Base-by-base conservation (phyloP, 768 basidiomycete genomes). In the Agaricus subrufescens region DNA sequence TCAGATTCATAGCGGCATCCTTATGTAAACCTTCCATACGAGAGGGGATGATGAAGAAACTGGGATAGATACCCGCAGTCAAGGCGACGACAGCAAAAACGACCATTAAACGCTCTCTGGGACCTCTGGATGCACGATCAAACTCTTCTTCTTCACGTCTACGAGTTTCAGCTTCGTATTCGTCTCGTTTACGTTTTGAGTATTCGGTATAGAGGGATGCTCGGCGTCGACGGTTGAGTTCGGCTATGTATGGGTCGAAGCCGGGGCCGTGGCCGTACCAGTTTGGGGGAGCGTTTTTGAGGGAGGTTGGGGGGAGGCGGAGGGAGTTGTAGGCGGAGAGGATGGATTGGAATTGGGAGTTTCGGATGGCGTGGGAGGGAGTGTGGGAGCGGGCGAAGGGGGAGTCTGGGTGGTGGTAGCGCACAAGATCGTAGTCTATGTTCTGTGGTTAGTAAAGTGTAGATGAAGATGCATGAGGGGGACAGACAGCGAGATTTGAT, bases 381-480 rank as follows among this genome's bases (percentile, higher is more conserved):
- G 40, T 42, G n/a, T 42, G 40, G 2, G 40, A 9, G 19, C 40
- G 40, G 12, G 40, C 40, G 8, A 42, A 19, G 6, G 40, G 69
- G 1, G 83, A 81, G 65, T 91, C 89, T 3, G 89, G 89, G 62
- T 91, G 89, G 64, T 89, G 80, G 12, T 74, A 66, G 46, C 84
- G 83, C 40, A 86, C 88, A 39, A 91, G 78, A 30, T 89, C 88
- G 62, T 85, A 89, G 66, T 89, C 89, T 88, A 59, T 34, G 7
- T 11, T 34, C 11, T 34, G 19, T 8, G 51, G 30, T 19, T 42
- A 19, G n/a, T n/a, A 26, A 12, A 38, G 39, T 39, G 38, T 29
- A 23, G 19, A 19, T 19, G 9, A 29, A 26, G 15, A 26, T 38
- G 15, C 15, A 23, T 8, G n/a, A 30, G 46, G 30, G 43, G 11